Base-by-base conservation (phyloP, 2,329 filamentous ascomycete species). In the Orbilia blumenaviensis region DNA sequence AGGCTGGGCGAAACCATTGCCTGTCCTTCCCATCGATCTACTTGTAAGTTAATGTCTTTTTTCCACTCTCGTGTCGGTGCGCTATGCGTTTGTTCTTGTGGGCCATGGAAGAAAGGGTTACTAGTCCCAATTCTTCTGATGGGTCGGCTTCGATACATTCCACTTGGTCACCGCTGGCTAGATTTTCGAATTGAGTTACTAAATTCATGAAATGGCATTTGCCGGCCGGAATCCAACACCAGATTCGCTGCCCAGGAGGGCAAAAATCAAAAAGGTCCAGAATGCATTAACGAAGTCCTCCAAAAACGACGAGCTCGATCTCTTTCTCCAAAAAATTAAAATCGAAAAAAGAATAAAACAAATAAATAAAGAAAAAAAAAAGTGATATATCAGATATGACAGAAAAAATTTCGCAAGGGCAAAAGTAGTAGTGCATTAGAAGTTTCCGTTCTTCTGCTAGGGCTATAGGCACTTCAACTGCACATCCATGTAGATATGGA, bases 121-220 rank as follows among this genome's bases (percentile, higher is more conserved):
- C 56, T 50, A 64, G 25, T 71, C 41, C 58, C 48, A 23, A 50
- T 42, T 58, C 41, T 61, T 16, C 21, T 42, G 42, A 23, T 56
- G 67, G 56, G 32, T 71, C 56, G 66, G n/a, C 56, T 41, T 29
- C 56, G 66, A 71, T n/a, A 36, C 34, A 42, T 66, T 56, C 48
- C 34, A 14, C 52, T 27, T 52, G 34, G 63, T 36, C 38, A 66
- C 16, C 12, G 44, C 3, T 29, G 60, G 60, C 42, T 64, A 16
- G 21, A 41, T 38, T 41, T 56, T 73, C 52, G 68, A 50, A 16
- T 52, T 69, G 44, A 72, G 41, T 41, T 63, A 46, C 44, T 58
- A n/a, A n/a, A n/a, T n/a, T n/a, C n/a, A n/a, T n/a, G 10, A 72
- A 64, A 42, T 67, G 54, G 69, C 52, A 72, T 54, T 72, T 69